Conservation (phyloP, 306 rosid species). For the Vachellia pachyceras region DNA sequence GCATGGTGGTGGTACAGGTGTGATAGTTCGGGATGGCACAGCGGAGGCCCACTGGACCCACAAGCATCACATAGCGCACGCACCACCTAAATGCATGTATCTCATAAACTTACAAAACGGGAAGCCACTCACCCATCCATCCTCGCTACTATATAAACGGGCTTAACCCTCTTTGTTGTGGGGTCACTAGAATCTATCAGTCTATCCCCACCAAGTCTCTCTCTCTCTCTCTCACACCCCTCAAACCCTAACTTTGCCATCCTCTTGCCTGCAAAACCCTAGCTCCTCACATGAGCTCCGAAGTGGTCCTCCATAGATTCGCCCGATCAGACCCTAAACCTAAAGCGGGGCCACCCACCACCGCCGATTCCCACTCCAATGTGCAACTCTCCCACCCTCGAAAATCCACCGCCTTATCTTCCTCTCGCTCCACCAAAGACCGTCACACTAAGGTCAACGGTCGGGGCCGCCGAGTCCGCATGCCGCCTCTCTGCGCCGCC, state of each 20-base stretch:
- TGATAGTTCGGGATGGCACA: background rate
- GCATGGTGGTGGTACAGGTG: background rate
- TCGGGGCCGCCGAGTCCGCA: slow-evolving; percentile 89
- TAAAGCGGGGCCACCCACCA: slow-evolving; percentile 29
- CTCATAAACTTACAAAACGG: background rate
- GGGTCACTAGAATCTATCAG: slow-evolving; percentile 56
- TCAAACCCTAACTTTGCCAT: slow-evolving; percentile 55
- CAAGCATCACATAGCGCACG: background rate
- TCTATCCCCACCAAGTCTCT: background rate
- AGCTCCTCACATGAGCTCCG: slow-evolving; percentile 50
- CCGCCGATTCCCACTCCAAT: slow-evolving; percentile 25
- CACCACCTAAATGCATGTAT: background rate
- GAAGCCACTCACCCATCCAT: background rate
- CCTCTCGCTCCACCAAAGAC: slow-evolving; percentile 64
- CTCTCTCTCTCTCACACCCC: background rate
- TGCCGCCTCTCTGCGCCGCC: slow-evolving; percentile 96
- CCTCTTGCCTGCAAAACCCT: slow-evolving; percentile 25
- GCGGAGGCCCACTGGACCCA: slow-evolving; percentile 50
- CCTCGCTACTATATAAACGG: background rate
- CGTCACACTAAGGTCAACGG: slow-evolving; percentile 98
- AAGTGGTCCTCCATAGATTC: slow-evolving; percentile 50
- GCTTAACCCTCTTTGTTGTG: slow-evolving; percentile 40
- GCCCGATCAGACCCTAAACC: slow-evolving; percentile 38
- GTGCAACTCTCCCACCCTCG: slow-evolving; percentile 38
- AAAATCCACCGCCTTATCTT: slow-evolving; percentile 24